Base-by-base conservation (phyloP, 257 asterid species). In the Echites panduratus region DNA sequence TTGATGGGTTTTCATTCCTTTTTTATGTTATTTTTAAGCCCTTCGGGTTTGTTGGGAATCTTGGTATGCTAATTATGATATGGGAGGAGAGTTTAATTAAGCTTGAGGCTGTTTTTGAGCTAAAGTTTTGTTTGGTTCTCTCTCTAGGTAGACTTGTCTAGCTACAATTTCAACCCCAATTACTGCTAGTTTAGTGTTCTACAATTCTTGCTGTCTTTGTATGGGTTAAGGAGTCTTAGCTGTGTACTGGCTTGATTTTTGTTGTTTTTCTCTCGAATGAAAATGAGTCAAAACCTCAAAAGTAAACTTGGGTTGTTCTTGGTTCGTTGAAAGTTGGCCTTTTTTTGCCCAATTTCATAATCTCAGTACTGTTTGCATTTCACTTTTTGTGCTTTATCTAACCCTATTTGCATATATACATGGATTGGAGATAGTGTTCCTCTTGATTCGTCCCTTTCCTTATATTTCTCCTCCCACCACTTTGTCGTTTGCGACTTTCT, bases 131-230 rank as follows among this genome's bases (percentile, higher is more conserved):
- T 49, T 61, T 9, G 44, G 43, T 65, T 61, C 38, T 75, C 71
- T 70, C 77, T 62, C 22, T 27, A 59, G 41, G 8, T 26, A 3
- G 20, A 17, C 22, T 59, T 59, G 41, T 29, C 41, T 4, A 16
- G 70, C 79, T 70, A 38, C 64, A 66, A 57, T 49, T 56, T 48
- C 71, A 74, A 44, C 70, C 68, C 70, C 57, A 16, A 57, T 57
- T 57, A 19, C 26, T 52, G 1, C 58, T 52, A 9, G 65, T 56
- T 56, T 56, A 53, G 38, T 43, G 41, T 58, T 8, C 48, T 43
- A 44, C 14, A 49, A 27, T 32, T 59, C 16, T 4, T 54, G 24
- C 27, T 43, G 13, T 72, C 43, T 52, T 47, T 27, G 48, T 58
- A 47, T 20, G 29, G 22, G n/a, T 54, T 43, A 54, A 67, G 71